Conservation (phyloP, 495 filamentous ascomycete species). For the Neurospora africana region DNA sequence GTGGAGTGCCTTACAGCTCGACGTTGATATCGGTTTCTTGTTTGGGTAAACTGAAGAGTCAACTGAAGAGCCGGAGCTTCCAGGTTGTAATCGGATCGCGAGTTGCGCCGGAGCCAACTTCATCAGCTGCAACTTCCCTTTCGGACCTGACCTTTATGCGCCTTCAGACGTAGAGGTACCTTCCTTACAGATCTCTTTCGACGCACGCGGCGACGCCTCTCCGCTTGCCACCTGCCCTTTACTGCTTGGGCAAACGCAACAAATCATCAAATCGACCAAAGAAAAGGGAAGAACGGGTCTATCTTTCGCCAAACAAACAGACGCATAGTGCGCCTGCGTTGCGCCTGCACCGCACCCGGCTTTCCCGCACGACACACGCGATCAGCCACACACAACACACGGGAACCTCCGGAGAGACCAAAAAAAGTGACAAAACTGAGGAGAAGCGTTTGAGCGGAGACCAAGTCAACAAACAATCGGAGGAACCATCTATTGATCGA, state of each 20-base stretch:
- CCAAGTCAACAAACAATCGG: background rate
- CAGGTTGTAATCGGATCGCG: background rate
- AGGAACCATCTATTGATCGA: background rate
- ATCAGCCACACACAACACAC: background rate
- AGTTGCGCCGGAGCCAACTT: background rate
- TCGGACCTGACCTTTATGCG: background rate
- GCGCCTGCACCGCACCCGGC: background rate
- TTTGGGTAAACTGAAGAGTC: background rate
- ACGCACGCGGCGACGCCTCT: background rate
- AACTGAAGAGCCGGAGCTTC: background rate
- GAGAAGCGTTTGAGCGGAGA: background rate
- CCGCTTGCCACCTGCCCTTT: background rate
- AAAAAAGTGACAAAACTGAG: background rate
- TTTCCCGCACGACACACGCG: background rate
- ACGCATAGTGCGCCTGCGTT: background rate
- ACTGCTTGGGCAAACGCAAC: background rate
- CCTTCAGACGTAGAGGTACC: background rate
- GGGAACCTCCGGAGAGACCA: background rate
- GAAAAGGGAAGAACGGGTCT: background rate
- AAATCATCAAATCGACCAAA: background rate
- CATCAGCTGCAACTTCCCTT: background rate
- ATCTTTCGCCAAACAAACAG: background rate
- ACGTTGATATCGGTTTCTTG: background rate
- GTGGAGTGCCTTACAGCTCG: background rate
- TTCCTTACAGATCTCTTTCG: background rate